These are phyloP conservation scores for Allium sativum DNA, from an alignment of 106 monocot species.

Conservation along the genomic window DNA sequence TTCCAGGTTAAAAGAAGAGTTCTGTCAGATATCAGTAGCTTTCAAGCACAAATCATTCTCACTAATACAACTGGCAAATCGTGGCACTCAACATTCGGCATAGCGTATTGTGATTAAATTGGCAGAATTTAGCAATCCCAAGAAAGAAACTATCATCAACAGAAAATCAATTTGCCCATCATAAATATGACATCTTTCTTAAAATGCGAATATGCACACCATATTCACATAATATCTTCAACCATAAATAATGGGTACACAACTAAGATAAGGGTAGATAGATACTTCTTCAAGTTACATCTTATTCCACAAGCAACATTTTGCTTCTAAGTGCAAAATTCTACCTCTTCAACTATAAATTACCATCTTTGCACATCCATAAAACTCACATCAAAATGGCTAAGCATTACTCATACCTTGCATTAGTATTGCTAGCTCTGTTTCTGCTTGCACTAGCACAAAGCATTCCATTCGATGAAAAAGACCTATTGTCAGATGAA, in stretches of 20 bases:
- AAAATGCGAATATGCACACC: too few species aligned
- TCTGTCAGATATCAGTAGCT: neutral
- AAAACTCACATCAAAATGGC: conserved; percentile 1
- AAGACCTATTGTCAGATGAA: conserved; percentile 42
- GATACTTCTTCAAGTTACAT: neutral
- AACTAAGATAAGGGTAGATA: neutral
- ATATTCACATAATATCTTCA: neutral
- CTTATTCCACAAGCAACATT: neutral
- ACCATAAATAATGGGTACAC: neutral
- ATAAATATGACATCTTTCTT: neutral
- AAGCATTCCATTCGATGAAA: conserved; percentile 8
- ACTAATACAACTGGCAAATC: neutral
- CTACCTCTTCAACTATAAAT: conserved; percentile 6
- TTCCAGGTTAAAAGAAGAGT: neutral
- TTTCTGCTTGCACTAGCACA: neutral
- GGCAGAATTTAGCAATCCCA: neutral
- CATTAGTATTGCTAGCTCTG: neutral
- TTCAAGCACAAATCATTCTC: neutral
- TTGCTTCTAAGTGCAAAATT: conserved; percentile 7
- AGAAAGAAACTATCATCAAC: neutral
- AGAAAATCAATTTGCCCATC: neutral
- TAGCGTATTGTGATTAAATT: neutral
- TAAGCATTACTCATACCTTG: neutral
- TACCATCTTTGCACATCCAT: neutral
- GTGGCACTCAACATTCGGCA: neutral